phyloP scores from a whole-genome alignment of 1,284 basidiomycete genomes.

The Hemileia vastatrix region DNA sequence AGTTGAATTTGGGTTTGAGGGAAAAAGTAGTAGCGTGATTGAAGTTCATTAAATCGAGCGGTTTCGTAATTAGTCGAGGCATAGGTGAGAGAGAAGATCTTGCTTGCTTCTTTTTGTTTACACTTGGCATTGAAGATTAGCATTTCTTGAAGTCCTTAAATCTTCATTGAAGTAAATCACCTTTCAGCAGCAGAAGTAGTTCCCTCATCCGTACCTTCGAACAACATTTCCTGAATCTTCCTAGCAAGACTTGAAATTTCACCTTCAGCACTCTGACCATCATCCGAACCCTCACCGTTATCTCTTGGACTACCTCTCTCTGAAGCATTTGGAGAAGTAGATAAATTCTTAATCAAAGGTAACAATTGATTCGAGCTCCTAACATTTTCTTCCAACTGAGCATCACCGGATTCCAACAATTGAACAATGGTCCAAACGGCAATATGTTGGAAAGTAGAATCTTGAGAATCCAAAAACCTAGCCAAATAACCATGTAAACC shows the following conservation, averaged over 20 bases:
- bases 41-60: no score
- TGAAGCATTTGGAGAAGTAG: conserved; percentile 50
- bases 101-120: no score
- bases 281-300: conserved; percentile 62
- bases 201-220: background rate
- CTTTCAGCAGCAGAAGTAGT: background rate
- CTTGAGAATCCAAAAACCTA: conserved; percentile 81
- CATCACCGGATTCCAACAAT: conserved; percentile 81
- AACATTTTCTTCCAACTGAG: conserved; percentile 35
- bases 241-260: conserved; percentile 80
- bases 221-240: conserved; percentile 54
- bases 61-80: no score
- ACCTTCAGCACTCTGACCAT: conserved; percentile 65
- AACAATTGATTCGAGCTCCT: conserved; percentile 66
- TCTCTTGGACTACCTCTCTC: conserved; percentile 3
- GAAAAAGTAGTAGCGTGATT: no score
- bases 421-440: conserved; percentile 98
- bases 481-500: conserved; percentile 92
- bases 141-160: background rate
- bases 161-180: background rate
- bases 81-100: no score
- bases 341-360: conserved; percentile 71
- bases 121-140: no score
- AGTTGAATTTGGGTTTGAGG: no score
- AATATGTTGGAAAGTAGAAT: conserved; percentile 99